Evolutionary conservation across 768 basidiomycete genomes (phyloP).

Genomic region (Phylloporus sp.): DNA sequence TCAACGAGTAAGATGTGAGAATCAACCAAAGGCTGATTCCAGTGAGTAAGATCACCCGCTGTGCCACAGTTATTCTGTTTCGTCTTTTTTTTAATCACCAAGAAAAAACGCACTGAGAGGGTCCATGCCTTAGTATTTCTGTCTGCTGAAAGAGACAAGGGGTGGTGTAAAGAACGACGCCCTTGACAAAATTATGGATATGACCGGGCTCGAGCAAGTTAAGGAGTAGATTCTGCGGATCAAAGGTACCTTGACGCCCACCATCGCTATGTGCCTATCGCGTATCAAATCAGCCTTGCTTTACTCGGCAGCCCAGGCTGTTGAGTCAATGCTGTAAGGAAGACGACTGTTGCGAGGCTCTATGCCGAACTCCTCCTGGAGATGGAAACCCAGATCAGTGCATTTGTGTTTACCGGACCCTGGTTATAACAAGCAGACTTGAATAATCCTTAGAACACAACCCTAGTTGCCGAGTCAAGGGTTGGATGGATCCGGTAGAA

Average conservation of each 20-base stretch:
- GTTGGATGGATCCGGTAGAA: conserved; percentile 55
- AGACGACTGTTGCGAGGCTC: conserved; percentile 65
- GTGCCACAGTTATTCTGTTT: no score
- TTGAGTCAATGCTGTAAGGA: conserved; percentile 38
- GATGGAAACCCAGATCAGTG: conserved; percentile 69
- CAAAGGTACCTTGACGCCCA: conserved; percentile 53
- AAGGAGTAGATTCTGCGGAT: conserved; percentile 57
- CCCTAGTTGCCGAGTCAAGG: conserved; percentile 52
- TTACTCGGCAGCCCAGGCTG: conserved; percentile 58
- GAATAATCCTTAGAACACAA: conserved; percentile 78
- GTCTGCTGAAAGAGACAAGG: conserved; percentile 44
- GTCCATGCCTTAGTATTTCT: no score
- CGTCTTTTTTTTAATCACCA: no score
- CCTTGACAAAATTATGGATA: conserved; percentile 65
- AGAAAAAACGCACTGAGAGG: no score
- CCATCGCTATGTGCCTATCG: conserved; percentile 49
- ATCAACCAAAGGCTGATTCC: no score
- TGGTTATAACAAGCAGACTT: conserved; percentile 70
- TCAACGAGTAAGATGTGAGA: no score
- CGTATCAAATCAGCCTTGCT: conserved; percentile 58
- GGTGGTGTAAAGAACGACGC: conserved; percentile 52
- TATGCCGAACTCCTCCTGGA: conserved; percentile 69
- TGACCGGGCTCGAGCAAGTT: conserved; percentile 67
- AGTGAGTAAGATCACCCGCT: no score
- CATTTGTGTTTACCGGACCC: conserved; percentile 68